Base-by-base conservation (phyloP, 805 yeast species). In the Wickerhamomyces mucosus region DNA sequence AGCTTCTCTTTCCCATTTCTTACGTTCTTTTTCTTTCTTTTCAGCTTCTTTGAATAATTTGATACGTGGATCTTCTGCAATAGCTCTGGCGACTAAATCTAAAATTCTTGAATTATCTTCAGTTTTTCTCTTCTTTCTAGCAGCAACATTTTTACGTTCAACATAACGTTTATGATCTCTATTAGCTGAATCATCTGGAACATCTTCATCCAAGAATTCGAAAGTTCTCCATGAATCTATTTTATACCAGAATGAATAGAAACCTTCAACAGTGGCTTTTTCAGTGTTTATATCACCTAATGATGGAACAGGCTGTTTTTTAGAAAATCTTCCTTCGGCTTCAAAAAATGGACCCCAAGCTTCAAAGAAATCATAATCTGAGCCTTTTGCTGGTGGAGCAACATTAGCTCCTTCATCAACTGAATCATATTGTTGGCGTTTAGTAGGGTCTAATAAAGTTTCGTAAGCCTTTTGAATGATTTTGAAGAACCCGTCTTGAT, bases 121-220 rank as follows among this genome's bases (percentile, higher is more conserved):
- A 54, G 89, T 86, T 80, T 92, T 92, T 71, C 75, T 82, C 82
- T 89, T 92, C 71, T 84, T 82, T 70, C 98, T 83, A 37, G 94
- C 84, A 46, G 95, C 86, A 62, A 83, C 75, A 71, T 92, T 92
- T 73, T 92, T 92, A 71, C 89, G 85, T 68, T 92, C 98, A 48
- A 88, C 79, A 70, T 85, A 83, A 67, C 98, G 94, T 71, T 92
- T 92, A 75, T 92, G 95, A 61, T 92, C 98, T 73, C 98, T 86
- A 78, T 92, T 92, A 39, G 95, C 82, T 36, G 96, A 83, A 64
- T 92, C 98, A 67, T 92, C 98, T 48, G 98, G 98, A 53, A 88
- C 96, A 56, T 92, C 98, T 69, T 92, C 98, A 57, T 92, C 98
- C 59, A 86, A 74, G 67, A 88, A 92, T 67, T 92, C 98, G 56